Conservation (phyloP, 345 rosid genomes). For the Clausena lansium region DNA sequence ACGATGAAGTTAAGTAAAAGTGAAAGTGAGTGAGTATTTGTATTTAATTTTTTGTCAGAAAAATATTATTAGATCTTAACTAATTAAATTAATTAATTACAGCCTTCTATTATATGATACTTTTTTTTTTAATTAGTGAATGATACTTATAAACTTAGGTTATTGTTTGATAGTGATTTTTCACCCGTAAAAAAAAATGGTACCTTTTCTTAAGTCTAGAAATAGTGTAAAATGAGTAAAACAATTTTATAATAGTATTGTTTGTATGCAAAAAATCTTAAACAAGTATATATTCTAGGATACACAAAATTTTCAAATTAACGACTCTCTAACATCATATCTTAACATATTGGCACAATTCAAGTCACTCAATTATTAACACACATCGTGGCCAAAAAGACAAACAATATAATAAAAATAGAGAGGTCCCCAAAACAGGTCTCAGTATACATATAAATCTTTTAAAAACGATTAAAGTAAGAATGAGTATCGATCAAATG, state of each 20-base stretch:
- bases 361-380: not conserved
- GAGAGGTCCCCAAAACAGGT: not conserved
- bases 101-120: too few species aligned
- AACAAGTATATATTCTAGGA: not conserved
- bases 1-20: not conserved
- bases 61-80: not conserved
- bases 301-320: not conserved
- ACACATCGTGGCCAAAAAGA: not conserved
- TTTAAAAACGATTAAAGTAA: not conserved
- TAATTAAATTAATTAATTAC: too few species aligned
- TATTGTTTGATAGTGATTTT: too few species aligned
- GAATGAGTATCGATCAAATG: not conserved
- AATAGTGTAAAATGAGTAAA: too few species aligned
- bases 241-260: too few species aligned
- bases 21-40: not conserved
- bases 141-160: too few species aligned
- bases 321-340: too few species aligned
- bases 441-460: too few species aligned
- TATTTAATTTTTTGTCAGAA: not conserved
- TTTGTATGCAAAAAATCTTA: not conserved
- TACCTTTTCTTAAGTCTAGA: too few species aligned
- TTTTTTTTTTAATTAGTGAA: too few species aligned
- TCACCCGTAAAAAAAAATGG: too few species aligned
- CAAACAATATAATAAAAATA: too few species aligned
- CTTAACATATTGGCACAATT: not conserved